Conservation (phyloP, 768 basidiomycete species). For the Tricholoma flavovirens region DNA sequence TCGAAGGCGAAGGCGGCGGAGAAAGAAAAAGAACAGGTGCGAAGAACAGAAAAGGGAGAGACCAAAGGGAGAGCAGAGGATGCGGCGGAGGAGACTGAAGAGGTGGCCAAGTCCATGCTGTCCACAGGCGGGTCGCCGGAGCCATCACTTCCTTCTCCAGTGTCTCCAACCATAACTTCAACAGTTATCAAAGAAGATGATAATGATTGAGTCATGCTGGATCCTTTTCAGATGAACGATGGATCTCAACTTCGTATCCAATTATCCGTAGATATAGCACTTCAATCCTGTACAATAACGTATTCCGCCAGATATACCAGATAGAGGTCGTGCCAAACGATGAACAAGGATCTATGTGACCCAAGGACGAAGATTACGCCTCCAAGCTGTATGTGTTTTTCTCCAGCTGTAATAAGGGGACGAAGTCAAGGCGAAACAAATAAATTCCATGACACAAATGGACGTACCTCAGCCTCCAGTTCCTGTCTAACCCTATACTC, state of each 20-base stretch:
- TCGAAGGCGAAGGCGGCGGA: constrained; percentile 12
- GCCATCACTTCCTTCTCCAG: background rate
- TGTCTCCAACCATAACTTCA: background rate
- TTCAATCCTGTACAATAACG: background rate
- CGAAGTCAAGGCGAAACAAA: background rate
- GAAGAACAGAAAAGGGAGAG: constrained; percentile 26
- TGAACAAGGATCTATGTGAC: no score
- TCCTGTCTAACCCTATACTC: constrained; percentile 69
- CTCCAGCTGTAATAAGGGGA: constrained; percentile 53
- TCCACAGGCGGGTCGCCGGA: background rate
- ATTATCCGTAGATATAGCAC: background rate
- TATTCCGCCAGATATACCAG: background rate
- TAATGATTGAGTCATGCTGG: background rate
- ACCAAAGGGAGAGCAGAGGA: constrained; percentile 7
- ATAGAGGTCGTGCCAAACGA: background rate
- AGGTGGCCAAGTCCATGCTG: background rate
- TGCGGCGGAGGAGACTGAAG: constrained; percentile 4
- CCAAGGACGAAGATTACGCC: constrained; percentile 6
- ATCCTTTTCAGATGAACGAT: background rate
- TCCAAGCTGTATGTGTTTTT: constrained; percentile 84
- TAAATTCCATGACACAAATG: constrained; percentile 2
- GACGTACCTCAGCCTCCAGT: constrained; percentile 70
- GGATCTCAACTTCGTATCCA: background rate
- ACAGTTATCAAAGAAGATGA: background rate
- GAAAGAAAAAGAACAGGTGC: background rate